A percentile compares a stretch with the other conserved stretches of the same genome.
phyloP scores from a whole-genome alignment of 164 flowering plant genomes.

The Warburgia ugandensis region DNA sequence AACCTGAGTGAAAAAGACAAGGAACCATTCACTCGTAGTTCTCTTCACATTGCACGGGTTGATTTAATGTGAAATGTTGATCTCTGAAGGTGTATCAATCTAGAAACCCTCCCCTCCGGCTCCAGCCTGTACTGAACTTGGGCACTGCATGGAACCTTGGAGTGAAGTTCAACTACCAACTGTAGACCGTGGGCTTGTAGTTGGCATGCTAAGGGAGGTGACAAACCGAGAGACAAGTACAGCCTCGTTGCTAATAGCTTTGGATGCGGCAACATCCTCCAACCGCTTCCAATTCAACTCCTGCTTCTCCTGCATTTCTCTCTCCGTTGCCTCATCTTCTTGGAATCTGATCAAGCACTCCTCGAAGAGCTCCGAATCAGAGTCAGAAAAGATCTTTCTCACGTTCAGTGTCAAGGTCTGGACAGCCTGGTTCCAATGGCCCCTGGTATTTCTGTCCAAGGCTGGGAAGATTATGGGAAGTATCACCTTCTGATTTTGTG shows the following conservation, averaged over 20 bases:
- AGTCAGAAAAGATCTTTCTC: conserved; percentile 61
- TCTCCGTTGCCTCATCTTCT: conserved; percentile 55
- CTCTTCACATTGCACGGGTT: no score
- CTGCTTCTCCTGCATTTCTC: conserved; percentile 38
- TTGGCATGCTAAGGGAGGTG: conserved; percentile 34
- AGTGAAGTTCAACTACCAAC: conserved; percentile 35
- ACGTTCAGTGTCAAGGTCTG: conserved; percentile 73
- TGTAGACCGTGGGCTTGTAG: conserved; percentile 29
- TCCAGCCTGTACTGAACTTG: no score
- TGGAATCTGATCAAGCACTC: conserved; percentile 54
- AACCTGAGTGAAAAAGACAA: no score
- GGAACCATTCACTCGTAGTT: no score
- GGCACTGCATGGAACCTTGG: no score
- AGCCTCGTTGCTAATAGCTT: conserved; percentile 47
- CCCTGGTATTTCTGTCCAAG: conserved; percentile 55
- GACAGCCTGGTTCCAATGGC: conserved; percentile 89
- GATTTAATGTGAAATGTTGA: no score
- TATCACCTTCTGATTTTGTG: conserved; percentile 54
- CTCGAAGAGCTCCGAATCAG: conserved; percentile 52
- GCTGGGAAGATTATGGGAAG: conserved; percentile 70
- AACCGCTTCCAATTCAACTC: conserved; percentile 64
- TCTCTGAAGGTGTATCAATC: no score
- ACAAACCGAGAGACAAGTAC: conserved; percentile 47
- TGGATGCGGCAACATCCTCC: conserved; percentile 69
- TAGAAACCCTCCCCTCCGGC: no score